Conservation (phyloP, 129 eudicot genomes). For the Ambrosia artemisiifolia region DNA sequence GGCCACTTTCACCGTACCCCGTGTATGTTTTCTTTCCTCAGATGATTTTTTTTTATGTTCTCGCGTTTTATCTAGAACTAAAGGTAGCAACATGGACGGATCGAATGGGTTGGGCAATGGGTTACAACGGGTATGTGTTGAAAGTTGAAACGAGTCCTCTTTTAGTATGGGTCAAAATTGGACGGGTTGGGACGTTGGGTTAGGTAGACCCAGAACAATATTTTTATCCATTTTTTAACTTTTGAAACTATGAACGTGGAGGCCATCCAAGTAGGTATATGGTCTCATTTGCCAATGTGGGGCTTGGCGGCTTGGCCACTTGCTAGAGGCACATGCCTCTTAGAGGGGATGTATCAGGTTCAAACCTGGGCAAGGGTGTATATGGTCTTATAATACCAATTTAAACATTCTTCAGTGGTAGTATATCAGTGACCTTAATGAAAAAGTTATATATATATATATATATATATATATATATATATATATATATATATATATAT, state of each 20-base stretch:
- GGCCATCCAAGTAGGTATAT: background rate
- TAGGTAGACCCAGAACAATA: background rate
- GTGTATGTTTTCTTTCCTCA: conserved; percentile 38
- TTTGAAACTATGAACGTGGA: background rate
- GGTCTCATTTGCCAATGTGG: too few relatives aligned
- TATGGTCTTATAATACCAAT: background rate
- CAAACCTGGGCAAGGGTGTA: background rate
- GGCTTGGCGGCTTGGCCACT: too few relatives aligned
- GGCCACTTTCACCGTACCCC: conserved; percentile 71
- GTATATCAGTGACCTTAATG: background rate
- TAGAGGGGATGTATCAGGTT: too few relatives aligned
- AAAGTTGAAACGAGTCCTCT: background rate
- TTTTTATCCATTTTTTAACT: background rate
- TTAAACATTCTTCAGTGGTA: background rate
- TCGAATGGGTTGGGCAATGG: background rate
- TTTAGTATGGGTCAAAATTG: background rate
- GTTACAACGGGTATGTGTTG: background rate
- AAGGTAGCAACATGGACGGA: background rate
- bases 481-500: too few relatives aligned
- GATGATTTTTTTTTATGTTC: background rate
- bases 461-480: too few relatives aligned
- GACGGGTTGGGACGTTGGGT: background rate
- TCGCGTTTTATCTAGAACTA: background rate
- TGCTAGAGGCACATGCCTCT: too few relatives aligned
- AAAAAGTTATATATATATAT: too few relatives aligned